These are phyloP conservation scores for Aspergillus brasiliensis DNA, from an alignment of 2,329 filamentous ascomycete genomes.

Conservation along the genomic window DNA sequence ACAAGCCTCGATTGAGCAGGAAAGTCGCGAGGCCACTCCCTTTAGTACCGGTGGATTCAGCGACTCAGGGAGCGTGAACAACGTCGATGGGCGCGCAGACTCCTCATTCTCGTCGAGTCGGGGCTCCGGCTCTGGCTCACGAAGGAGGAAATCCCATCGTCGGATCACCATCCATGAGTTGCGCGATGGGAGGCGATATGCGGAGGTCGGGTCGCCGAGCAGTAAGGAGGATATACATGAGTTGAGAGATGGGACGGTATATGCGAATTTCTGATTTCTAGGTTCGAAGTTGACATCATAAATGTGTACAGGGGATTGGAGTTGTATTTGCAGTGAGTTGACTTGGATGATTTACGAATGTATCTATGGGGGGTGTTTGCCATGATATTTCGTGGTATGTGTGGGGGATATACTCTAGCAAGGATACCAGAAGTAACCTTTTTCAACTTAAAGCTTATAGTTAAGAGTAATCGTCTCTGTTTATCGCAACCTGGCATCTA, in stretches of 20 bases:
- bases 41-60: slow-evolving; percentile 32
- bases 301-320: background rate
- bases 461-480: background rate
- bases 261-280: slow-evolving; percentile 40
- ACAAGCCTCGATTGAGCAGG: slow-evolving; percentile 36
- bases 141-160: slow-evolving; percentile 34
- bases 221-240: slow-evolving; percentile 45
- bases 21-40: slow-evolving; percentile 29
- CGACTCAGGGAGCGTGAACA: slow-evolving; percentile 35
- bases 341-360: background rate
- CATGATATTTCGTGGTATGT: background rate
- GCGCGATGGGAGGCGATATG: slow-evolving; percentile 44
- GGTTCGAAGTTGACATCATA: too few species aligned
- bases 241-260: slow-evolving; percentile 46
- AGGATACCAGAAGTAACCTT: background rate
- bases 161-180: slow-evolving; percentile 47
- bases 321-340: background rate
- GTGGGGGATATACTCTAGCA: too few species aligned
- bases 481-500: background rate
- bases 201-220: slow-evolving; percentile 42
- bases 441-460: background rate
- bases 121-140: slow-evolving; percentile 18
- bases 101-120: slow-evolving; percentile 28
- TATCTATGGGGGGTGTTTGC: background rate
- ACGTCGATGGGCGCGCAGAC: slow-evolving; percentile 22